Base-by-base conservation (phyloP, 1,284 basidiomycete species). In the Cutaneotrichosporon curvatum region DNA sequence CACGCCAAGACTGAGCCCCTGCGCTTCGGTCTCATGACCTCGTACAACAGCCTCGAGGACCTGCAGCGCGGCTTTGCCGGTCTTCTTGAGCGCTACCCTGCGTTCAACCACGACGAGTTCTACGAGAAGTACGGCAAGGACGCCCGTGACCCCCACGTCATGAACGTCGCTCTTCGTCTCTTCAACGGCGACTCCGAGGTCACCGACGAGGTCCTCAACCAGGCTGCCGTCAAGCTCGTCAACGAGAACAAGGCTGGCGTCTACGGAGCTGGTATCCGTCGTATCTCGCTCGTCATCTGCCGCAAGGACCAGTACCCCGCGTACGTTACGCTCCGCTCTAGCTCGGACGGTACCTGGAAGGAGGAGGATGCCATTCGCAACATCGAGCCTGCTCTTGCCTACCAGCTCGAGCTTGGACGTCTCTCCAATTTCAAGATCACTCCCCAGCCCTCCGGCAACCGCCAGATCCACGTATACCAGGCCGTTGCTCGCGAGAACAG, bases 311-410 rank as follows among this genome's bases (percentile, higher is more conserved):
- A 86, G 67, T 98, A 98, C 72, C 95, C 95, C 8, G 82, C 86
- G 65, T 98, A 94, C 77, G 88, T 85, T 75, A 98, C 95, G 38
- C 75, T 97, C 37, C 86, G 95, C 53, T 64, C 66, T 32, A 77
- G 79, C 61, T 76, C 67, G 45, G 72, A 81, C 40, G 84, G 81
- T 21, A 68, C 70, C 15, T 99, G 95, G 95, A 80, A 78, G 52
- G 95, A 98, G 78, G 90, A 97, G 71, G 82, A 89, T 67, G 84
- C 91, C 11, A 95, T 99, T 68, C 85, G 94, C 71, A 96, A 98
- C 76, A 91, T 97, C 56, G 95, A 99, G 70, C 95, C 95, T 22
- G 95, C 95, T 32, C 79, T 98, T 41, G 95, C 95, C 31, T 98
- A 91, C 81, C 95, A 98, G 75, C 81, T 99, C 43, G 95, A 99